These are phyloP conservation scores for Pseudonectria foliicola DNA, from an alignment of 2,329 filamentous ascomycete genomes.

Conservation along the genomic window DNA sequence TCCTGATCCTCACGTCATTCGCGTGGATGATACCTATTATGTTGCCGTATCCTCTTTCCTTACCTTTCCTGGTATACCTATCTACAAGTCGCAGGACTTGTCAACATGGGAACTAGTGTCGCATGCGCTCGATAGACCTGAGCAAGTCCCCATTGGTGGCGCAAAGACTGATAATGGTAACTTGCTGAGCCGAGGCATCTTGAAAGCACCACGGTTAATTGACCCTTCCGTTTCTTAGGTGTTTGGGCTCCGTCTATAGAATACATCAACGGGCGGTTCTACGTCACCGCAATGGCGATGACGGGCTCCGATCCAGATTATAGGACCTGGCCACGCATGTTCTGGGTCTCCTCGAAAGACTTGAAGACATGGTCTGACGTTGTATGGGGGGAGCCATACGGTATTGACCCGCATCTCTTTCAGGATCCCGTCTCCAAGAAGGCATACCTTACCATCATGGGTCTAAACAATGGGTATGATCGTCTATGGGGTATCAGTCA, in stretches of 20 bases:
- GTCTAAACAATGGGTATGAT: slow-evolving; percentile 4
- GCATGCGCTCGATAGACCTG: slow-evolving; percentile 3
- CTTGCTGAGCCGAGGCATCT: not conserved
- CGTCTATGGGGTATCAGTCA: slow-evolving; percentile 7
- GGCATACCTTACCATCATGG: slow-evolving; percentile 6
- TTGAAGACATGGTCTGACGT: slow-evolving; percentile 9
- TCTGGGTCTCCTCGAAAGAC: slow-evolving; percentile 5
- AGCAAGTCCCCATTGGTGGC: slow-evolving; percentile 2
- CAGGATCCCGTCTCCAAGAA: slow-evolving; percentile 6
- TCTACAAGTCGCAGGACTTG: not conserved
- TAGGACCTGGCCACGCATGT: slow-evolving; percentile 3
- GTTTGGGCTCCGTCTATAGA: slow-evolving; percentile 6
- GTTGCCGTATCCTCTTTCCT: not conserved
- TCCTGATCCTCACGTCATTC: not conserved
- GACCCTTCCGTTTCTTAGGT: not conserved
- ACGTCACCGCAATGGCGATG: slow-evolving; percentile 6
- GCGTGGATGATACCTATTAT: not conserved
- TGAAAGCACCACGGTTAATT: no score
- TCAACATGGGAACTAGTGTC: slow-evolving; percentile 11
- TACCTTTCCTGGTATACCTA: not conserved
- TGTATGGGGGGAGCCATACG: slow-evolving; percentile 7
- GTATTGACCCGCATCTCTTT: slow-evolving; percentile 8
- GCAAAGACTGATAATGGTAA: slow-evolving; percentile 1
- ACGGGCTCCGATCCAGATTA: slow-evolving; percentile 3
- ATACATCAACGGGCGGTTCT: slow-evolving; percentile 6